phyloP scores from a whole-genome alignment of 2,329 filamentous ascomycete genomes.

The Diaporthe capsici region DNA sequence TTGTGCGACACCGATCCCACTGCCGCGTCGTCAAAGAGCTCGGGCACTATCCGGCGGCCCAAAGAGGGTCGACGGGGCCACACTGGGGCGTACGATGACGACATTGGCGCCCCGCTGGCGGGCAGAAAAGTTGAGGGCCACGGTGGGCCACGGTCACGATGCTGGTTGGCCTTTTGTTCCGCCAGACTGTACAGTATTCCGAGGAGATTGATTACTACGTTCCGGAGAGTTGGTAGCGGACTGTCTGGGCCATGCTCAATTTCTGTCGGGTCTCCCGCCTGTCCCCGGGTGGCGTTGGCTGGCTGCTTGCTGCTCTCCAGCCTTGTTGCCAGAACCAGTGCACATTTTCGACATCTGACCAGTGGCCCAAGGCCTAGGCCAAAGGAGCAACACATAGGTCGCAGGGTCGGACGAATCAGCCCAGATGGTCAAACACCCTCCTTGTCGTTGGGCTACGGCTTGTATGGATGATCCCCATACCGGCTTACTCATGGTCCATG shows the following conservation, averaged over 20 bases:
- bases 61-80: slow-evolving; percentile 8
- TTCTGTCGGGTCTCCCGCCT: neutral
- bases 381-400: neutral
- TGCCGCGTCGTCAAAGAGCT: slow-evolving; percentile 7
- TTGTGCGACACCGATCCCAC: slow-evolving; percentile 25
- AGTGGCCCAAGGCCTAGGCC: neutral
- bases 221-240: neutral
- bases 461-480: slow-evolving; percentile 2
- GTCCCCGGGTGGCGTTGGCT: neutral
- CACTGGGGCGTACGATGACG: slow-evolving; percentile 36
- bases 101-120: slow-evolving; percentile 30
- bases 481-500: slow-evolving; percentile 22
- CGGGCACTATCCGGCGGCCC: slow-evolving; percentile 29
- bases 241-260: neutral
- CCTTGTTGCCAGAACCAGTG: neutral
- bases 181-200: neutral
- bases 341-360: slow-evolving; percentile 2
- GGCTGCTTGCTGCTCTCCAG: neutral
- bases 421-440: slow-evolving; percentile 5
- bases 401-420: slow-evolving; percentile 13
- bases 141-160: slow-evolving; percentile 5
- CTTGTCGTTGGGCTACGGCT: neutral
- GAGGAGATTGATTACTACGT: neutral
- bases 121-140: neutral
- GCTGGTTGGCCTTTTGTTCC: neutral